Evolutionary conservation across 2,329 filamentous ascomycete genomes (phyloP).

Genomic region (Fusarium duplospermum): DNA sequence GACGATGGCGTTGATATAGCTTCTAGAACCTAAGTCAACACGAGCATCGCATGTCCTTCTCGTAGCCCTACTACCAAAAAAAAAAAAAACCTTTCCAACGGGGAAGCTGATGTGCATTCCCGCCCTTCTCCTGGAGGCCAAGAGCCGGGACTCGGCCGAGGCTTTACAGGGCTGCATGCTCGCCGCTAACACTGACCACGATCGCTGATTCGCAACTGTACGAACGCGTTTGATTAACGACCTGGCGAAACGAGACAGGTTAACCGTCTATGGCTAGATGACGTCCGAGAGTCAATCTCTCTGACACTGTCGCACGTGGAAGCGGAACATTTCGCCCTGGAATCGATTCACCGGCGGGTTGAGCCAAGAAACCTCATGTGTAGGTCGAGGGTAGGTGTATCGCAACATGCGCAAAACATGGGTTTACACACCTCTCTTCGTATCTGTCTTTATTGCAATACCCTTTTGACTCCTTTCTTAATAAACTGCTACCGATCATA

Average conservation of each 20-base stretch:
- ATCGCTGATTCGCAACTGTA: slow-evolving; percentile 28
- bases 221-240: background rate
- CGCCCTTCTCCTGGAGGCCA: background rate
- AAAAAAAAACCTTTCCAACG: background rate
- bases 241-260: background rate
- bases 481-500: background rate
- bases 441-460: background rate
- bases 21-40: background rate
- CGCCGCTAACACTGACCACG: slow-evolving; percentile 14
- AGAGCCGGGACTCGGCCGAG: slow-evolving; percentile 37
- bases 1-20: background rate
- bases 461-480: background rate
- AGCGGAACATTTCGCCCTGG: background rate
- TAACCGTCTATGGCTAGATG: slow-evolving; percentile 7
- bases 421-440: background rate
- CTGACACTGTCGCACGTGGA: background rate
- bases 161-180: slow-evolving; percentile 25
- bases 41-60: background rate
- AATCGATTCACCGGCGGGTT: background rate
- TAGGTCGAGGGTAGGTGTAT: background rate
- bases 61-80: background rate
- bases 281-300: slow-evolving; percentile 7
- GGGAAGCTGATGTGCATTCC: background rate
- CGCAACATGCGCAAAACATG: background rate
- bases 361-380: background rate